Percentiles rank a stretch among this genome's conserved stretches.
Conservation (phyloP, 306 rosid species). For the Purshia tridentata region DNA sequence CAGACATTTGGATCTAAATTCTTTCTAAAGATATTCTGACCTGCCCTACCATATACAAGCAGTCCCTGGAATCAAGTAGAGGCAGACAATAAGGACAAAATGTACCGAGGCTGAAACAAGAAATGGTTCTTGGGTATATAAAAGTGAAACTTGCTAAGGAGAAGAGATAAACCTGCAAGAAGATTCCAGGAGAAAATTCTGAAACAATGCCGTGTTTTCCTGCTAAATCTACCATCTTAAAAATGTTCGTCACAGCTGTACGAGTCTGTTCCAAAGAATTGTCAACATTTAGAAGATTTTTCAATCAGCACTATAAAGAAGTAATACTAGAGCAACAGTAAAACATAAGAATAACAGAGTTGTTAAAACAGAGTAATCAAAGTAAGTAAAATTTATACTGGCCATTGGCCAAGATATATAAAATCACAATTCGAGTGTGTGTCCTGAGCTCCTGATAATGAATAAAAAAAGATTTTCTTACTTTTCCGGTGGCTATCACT, state of each 20-base stretch:
- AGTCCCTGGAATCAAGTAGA: constrained; percentile 67
- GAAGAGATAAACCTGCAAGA: constrained; percentile 66
- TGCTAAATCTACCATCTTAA: constrained; percentile 67
- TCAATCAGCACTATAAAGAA: constrained; percentile 4
- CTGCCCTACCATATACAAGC: constrained; percentile 90
- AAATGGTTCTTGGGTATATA: neutral
- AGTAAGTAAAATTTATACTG: neutral
- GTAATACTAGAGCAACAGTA: constrained; percentile 16
- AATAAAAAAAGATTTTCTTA: constrained; percentile 37
- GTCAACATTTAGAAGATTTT: constrained; percentile 23
- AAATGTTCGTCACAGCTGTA: constrained; percentile 68
- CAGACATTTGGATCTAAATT: constrained; percentile 72
- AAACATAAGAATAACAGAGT: neutral
- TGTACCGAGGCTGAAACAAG: neutral
- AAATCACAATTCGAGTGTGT: neutral
- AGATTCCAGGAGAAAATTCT: constrained; percentile 83
- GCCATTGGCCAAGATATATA: neutral
- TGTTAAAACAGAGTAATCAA: neutral
- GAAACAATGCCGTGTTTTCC: constrained; percentile 90
- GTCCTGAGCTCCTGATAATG: constrained; percentile 1
- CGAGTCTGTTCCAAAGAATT: constrained; percentile 64
- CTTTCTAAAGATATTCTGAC: constrained; percentile 76
- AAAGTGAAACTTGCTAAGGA: constrained; percentile 11
- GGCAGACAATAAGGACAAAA: constrained; percentile 15
- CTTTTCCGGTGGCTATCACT: constrained; percentile 98